Conservation (phyloP, 129 eudicot genomes). For the Ambrosia trifida region DNA sequence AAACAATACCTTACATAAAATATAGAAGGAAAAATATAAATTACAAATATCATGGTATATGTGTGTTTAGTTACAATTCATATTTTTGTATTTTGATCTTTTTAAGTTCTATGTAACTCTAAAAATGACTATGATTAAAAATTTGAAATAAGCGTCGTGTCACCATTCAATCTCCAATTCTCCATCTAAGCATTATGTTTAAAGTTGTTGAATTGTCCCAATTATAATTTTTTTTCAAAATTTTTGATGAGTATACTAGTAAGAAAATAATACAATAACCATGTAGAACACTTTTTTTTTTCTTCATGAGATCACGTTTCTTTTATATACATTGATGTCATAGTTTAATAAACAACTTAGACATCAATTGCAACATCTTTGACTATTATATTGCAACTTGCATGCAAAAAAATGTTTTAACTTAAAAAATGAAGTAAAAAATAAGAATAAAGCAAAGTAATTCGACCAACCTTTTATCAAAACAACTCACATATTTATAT, state of each 20-base stretch:
- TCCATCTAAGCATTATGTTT: background rate
- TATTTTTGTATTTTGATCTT: too few species aligned
- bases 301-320: too few species aligned
- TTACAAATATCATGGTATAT: too few species aligned
- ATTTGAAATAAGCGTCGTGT: too few species aligned
- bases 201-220: background rate
- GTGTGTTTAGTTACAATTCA: too few species aligned
- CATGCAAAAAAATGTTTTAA: background rate
- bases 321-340: too few species aligned
- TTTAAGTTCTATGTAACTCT: too few species aligned
- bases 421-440: background rate
- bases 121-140: too few species aligned
- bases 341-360: slow-evolving; percentile 7
- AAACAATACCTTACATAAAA: too few species aligned
- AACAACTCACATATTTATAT: background rate
- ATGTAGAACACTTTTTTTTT: background rate
- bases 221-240: background rate
- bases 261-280: background rate
- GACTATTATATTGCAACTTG: slow-evolving; percentile 6
- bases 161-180: background rate
- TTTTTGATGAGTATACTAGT: background rate
- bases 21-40: too few species aligned
- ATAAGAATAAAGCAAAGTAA: background rate
- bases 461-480: background rate
- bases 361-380: background rate